Conservation (phyloP, 2,329 filamentous ascomycete species). For the Arthroderma sp. region DNA sequence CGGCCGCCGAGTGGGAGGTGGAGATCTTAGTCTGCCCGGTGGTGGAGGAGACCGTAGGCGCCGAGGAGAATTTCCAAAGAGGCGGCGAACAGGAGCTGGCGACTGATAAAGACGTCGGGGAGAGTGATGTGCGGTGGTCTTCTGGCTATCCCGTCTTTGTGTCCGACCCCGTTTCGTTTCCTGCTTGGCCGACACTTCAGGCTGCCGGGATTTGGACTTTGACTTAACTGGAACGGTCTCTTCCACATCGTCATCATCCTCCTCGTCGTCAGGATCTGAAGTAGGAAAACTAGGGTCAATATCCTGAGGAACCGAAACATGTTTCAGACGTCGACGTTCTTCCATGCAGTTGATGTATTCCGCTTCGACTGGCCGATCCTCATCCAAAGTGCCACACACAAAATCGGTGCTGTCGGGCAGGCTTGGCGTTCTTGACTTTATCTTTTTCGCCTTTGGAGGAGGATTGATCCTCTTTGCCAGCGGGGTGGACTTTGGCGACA, state of each 20-base stretch:
- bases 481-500: conserved; percentile 15
- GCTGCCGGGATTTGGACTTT: not conserved
- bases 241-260: conserved; percentile 53
- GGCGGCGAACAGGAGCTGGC: conserved; percentile 34
- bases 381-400: conserved; percentile 93
- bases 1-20: conserved; percentile 31
- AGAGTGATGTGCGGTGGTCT: conserved; percentile 44
- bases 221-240: conserved; percentile 11
- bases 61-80: conserved; percentile 59
- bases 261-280: conserved; percentile 78
- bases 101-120: conserved; percentile 48
- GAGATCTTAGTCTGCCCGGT: conserved; percentile 38
- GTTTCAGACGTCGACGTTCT: conserved; percentile 67
- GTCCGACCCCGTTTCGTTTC: not conserved
- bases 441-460: conserved; percentile 37
- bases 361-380: conserved; percentile 87
- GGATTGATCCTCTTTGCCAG: conserved; percentile 18
- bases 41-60: conserved; percentile 60
- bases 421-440: conserved; percentile 60
- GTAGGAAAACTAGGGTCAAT: conserved; percentile 96
- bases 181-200: not conserved
- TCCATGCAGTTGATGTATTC: conserved; percentile 79
- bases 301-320: conserved; percentile 78
- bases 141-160: conserved; percentile 31
- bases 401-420: conserved; percentile 96